Evolutionary conservation across 2,329 filamentous ascomycete genomes (phyloP), one percentile per base, ranked within the genome.

Genomic region (Scytalidium sp.): DNA sequence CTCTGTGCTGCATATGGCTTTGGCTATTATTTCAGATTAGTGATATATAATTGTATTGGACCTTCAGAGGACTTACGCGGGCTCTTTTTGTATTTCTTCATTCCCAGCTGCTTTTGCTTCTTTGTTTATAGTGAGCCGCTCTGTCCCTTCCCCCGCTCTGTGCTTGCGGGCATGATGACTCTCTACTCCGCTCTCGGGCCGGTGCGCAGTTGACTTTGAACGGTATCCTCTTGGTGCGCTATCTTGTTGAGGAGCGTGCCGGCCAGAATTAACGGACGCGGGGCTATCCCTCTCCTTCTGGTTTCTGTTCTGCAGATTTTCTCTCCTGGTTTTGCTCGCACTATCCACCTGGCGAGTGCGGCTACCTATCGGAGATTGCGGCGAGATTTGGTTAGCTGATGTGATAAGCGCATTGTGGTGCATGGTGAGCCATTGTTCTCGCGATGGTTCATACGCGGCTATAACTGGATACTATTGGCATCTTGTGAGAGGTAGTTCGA

Each of bases 391-490:
- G 57, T 83, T 82, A 6, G 78, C 76, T 6, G 78, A 76, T 20
- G 76, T 74, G 3, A 79, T 80, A 43, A 83, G 61, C 20, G 82
- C 73, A 39, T 65, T 67, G 9, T 80, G 80, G 42, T 75, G 70
- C 44, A 70, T 59, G 49, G 71, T 68, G 44, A 85, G 63, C 63
- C 85, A 88, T 55, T 86, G 79, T 51, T 92, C 86, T 49, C 83
- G 78, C 23, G 85, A 78, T 15, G 90, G 87, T 56, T 90, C 81
- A 65, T 88, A 81, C 19, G 84, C 92, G 27, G 92, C 93, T 57
- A 97, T 92, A 22, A 97, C 93, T 20, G 92, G 93, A 67, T 97
- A 97, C 89, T 94, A 60, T 45, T 51, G 17, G 46, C 17, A 56
- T 74, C 47, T 72, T 29, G 45, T 41, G 13, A 44, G 41, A 17